Evolutionary conservation across 345 rosid species (phyloP), one percentile per base, ranked within the genome.

Genomic region (Sonneratia caseolaris): DNA sequence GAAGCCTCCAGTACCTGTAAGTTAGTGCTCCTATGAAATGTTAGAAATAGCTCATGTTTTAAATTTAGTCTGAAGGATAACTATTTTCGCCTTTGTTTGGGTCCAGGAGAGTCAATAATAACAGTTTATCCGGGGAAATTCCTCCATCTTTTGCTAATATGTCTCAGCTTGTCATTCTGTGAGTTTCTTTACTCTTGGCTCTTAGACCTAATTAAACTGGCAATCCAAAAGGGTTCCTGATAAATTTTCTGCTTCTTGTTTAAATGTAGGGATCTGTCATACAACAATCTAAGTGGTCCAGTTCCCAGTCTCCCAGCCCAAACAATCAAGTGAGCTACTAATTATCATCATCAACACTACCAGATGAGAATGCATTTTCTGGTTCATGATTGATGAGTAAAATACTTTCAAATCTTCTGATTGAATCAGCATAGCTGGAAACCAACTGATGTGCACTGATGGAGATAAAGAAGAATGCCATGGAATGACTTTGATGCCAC

Each of bases 101-200:
- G 18, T 82, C 49, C 91, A 91, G 97, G 89, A 86, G 93, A 84
- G 71, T 91, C 74, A 93, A 93, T 76, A 89, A 93, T 55, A 93
- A 93, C 82, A 91, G 91, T 68, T 81, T 93, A 49, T 43, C 80
- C 38, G 97, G 92, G 78, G 74, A 80, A 70, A 85, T 89, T 71
- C 97, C 97, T 79, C 66, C 84, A 27, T 80, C 92, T 71, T 76
- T 93, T 79, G 87, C 88, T 35, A 87, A 86, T 85, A 89, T 88
- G 89, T 78, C 89, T 68, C 89, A 82, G 78, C 97, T 91, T 68
- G 73, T 86, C 72, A 86, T 93, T 69, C 78, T 93, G 98, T 93
- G 84, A 78, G 75, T 78, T 70, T 77, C 85, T 76, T 70, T 21
- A 67, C 22, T 11, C 24, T 47, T 36, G 37, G 18, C 36, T 73